Evolutionary conservation across 2,329 filamentous ascomycete species (phyloP).

Genomic region (Cytospora piceicola): DNA sequence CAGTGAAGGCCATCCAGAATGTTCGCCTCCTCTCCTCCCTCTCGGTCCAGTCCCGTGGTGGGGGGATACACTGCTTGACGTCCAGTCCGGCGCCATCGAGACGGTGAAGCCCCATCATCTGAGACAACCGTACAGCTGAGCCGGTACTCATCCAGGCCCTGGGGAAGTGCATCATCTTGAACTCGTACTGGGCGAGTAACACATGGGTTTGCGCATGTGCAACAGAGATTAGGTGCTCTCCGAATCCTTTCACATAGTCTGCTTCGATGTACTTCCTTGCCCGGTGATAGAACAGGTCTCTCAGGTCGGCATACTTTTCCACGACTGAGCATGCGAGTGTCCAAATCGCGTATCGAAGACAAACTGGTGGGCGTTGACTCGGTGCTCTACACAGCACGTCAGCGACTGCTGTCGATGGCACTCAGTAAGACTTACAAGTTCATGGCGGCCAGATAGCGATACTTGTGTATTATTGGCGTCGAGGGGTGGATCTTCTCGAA

Average conservation of each 20-base stretch:
- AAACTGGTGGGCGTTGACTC: conserved; percentile 81
- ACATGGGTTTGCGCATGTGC: conserved; percentile 85
- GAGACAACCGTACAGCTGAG: conserved; percentile 74
- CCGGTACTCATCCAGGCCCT: conserved; percentile 93
- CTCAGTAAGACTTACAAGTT: conserved; percentile 62
- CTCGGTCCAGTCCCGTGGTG: conserved; percentile 91
- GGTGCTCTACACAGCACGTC: conserved; percentile 60
- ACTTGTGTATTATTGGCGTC: conserved; percentile 85
- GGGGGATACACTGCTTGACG: conserved; percentile 88
- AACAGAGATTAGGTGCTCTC: conserved; percentile 84
- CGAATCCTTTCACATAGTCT: conserved; percentile 90
- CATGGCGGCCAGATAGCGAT: conserved; percentile 85
- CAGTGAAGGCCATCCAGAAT: conserved; percentile 92
- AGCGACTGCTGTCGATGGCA: neutral
- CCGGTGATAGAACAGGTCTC: conserved; percentile 87
- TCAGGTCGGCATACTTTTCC: conserved; percentile 78
- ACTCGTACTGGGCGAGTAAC: conserved; percentile 82
- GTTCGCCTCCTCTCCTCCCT: conserved; percentile 87
- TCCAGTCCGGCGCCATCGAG: conserved; percentile 82
- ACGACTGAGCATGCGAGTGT: conserved; percentile 83
- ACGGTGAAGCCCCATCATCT: conserved; percentile 93
- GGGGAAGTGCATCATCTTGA: conserved; percentile 97
- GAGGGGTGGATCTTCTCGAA: conserved; percentile 90
- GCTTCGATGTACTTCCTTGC: conserved; percentile 87
- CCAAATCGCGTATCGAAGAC: conserved; percentile 94